phyloP scores from a whole-genome alignment of 129 eudicot genomes.

The Scalesia atractyloides region DNA sequence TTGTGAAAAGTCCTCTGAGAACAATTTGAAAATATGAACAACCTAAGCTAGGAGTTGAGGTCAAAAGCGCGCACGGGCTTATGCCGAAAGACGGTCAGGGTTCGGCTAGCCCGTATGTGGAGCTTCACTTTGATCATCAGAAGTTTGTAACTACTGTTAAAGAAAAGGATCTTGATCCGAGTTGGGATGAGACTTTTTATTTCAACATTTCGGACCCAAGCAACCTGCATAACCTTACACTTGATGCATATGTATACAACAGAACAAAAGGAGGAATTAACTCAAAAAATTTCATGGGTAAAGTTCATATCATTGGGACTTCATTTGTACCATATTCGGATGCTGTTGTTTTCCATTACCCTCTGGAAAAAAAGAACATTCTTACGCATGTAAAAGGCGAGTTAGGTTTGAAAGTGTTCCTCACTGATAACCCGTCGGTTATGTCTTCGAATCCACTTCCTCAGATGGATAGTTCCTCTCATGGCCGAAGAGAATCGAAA shows the following conservation, averaged over 20 bases:
- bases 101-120: constrained; percentile 71
- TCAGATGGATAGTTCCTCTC: constrained; percentile 45
- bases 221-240: constrained; percentile 53
- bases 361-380: constrained; percentile 65
- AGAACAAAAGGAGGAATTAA: constrained; percentile 35
- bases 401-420: constrained; percentile 72
- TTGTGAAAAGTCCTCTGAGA: constrained; percentile 29
- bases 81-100: constrained; percentile 87
- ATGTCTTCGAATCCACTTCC: constrained; percentile 51
- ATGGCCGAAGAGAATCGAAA: constrained; percentile 36
- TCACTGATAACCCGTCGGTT: constrained; percentile 61
- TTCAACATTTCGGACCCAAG: constrained; percentile 78
- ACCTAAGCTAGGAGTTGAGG: constrained; percentile 90
- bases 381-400: constrained; percentile 83
- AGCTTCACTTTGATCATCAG: constrained; percentile 82
- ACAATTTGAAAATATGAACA: constrained; percentile 44
- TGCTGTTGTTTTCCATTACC: constrained; percentile 76
- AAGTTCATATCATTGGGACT: constrained; percentile 65
- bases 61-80: constrained; percentile 73
- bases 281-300: constrained; percentile 77
- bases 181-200: constrained; percentile 85
- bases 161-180: constrained; percentile 86
- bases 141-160: constrained; percentile 65
- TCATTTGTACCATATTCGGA: constrained; percentile 84
- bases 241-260: constrained; percentile 71